A percentile compares a stretch with the other conserved stretches of the same genome.
These are phyloP conservation scores for Calonectria pseudoreteaudii DNA, from an alignment of 2,329 filamentous ascomycete species.

Conservation along the genomic window DNA sequence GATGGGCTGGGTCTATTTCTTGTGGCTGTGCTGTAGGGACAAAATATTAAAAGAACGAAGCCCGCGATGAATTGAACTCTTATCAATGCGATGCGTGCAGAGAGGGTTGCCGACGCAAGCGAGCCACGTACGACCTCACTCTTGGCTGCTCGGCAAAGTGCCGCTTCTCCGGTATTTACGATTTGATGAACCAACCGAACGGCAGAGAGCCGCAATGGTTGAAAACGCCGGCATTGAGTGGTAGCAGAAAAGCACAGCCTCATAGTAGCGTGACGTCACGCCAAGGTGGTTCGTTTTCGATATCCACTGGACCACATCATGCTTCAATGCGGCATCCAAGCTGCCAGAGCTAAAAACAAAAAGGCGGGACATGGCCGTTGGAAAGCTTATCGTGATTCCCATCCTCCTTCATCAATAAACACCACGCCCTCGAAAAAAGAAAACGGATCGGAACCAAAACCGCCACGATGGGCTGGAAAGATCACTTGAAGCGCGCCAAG, in stretches of 20 bases:
- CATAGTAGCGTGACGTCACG: conserved; percentile 18
- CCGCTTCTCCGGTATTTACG: conserved; percentile 3
- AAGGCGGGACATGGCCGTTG: conserved; percentile 1
- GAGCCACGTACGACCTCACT: not conserved
- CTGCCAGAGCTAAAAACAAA: not conserved
- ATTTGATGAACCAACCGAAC: not conserved
- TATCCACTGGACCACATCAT: conserved; percentile 11
- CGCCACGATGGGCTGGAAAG: conserved; percentile 50
- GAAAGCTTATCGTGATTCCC: not conserved
- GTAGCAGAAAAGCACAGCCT: not conserved
- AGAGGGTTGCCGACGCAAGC: not conserved
- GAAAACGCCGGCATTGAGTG: not conserved
- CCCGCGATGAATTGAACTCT: not conserved
- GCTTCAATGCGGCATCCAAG: not conserved
- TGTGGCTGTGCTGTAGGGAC: not conserved
- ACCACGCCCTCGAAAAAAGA: not conserved
- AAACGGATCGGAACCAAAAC: too few relatives aligned
- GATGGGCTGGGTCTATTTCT: too few relatives aligned
- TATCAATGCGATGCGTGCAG: not conserved
- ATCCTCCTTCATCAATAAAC: not conserved
- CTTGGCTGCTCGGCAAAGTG: conserved; percentile 3
- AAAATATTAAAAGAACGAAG: not conserved
- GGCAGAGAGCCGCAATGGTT: not conserved
- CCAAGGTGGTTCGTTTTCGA: not conserved
- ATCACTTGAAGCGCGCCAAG: conserved; percentile 53